These are phyloP conservation scores for Tremellales sp. DNA, from an alignment of 1,284 basidiomycete genomes.

Conservation along the genomic window DNA sequence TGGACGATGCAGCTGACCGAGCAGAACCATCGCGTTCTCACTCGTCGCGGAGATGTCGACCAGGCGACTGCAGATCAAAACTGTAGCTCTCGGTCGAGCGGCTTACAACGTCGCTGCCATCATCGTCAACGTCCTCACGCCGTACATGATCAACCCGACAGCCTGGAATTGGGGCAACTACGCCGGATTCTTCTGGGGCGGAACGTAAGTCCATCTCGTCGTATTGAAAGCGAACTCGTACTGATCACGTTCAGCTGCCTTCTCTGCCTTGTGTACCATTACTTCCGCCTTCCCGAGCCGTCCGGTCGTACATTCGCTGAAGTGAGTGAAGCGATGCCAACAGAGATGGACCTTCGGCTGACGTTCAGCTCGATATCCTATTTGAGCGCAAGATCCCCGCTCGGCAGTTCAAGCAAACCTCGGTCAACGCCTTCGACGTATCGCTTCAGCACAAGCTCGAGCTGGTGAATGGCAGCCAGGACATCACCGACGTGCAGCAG, in stretches of 20 bases:
- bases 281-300: constrained; percentile 49
- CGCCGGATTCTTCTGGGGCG: constrained; percentile 45
- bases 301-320: constrained; percentile 49
- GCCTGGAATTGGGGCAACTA: constrained; percentile 50
- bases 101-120: constrained; percentile 49
- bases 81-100: constrained; percentile 53
- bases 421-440: constrained; percentile 21
- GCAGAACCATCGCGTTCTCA: constrained; percentile 38
- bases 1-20: neutral
- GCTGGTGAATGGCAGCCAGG: neutral
- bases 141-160: constrained; percentile 51
- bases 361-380: constrained; percentile 46
- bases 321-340: constrained; percentile 15
- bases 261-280: constrained; percentile 46
- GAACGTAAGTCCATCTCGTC: constrained; percentile 8
- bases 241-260: constrained; percentile 21
- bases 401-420: constrained; percentile 21
- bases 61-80: constrained; percentile 53
- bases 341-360: neutral
- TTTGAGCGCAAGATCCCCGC: constrained; percentile 44
- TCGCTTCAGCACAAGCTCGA: constrained; percentile 10
- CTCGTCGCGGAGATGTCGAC: constrained; percentile 52
- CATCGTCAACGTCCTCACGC: constrained; percentile 44
- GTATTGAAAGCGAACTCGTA: constrained; percentile 14
- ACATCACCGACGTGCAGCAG: neutral